Base-by-base conservation (phyloP, 306 rosid species). In the Fagus sylvatica region DNA sequence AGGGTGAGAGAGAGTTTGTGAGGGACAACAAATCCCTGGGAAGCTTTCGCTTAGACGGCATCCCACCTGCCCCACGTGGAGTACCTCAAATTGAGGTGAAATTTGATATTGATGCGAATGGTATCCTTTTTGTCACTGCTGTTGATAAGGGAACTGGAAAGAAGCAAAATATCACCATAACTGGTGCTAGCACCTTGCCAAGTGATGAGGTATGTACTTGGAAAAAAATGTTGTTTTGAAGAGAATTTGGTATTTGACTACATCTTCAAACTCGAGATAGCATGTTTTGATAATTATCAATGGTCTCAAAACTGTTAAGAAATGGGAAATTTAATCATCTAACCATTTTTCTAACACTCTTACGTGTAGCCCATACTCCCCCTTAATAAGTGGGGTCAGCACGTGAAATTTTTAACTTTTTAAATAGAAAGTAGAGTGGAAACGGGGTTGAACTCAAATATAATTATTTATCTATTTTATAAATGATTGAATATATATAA, bases 31-130 rank as follows among this genome's bases (percentile, higher is more conserved):
- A 95, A 79, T 95, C 99, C 73, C 93, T 95, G 33, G 98, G 99
- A 53, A 95, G 98, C 79, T 95, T 95, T 91, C 94, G 98, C 3
- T 82, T 95, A 79, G 98, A 95, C 28, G 99, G 99, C 53, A 95
- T 95, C 69, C 97, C 98, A 0, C 98, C 98, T 42, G 99, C 97
- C 2, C 99, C 96, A 1, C 95, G 97, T 1, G 99, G 99, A 56
- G 98, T 91, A 72, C 99, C 99, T 57, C 99, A 95, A 85, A 91
- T 95, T 69, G 99, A 95, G 88, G 99, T 95, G 79, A 95, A 95
- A 67, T 95, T 92, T 4, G 99, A 95, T 81, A 92, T 95, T 9
- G 99, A 95, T 69, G 99, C 99, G 60, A 93, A 93, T 42, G 99
- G 97, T 15, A 91, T 93, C 72, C 93, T 95, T 37, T 95, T 96